Base-by-base conservation (phyloP, 2,329 filamentous ascomycete genomes). In the Fusarium udum region DNA sequence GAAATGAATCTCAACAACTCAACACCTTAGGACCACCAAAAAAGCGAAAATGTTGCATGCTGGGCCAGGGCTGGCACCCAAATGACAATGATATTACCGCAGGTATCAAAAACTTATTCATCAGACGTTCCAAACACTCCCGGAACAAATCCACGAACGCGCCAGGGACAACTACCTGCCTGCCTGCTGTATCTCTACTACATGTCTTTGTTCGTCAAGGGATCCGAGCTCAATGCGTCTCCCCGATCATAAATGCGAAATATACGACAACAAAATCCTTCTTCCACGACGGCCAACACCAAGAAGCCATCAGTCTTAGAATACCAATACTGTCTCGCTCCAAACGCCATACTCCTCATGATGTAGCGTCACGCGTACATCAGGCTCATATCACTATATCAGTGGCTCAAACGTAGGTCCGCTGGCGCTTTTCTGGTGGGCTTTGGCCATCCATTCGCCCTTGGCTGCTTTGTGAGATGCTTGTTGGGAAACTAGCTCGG, bases 371-470 rank as follows among this genome's bases (percentile, higher is more conserved):
- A 46, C 40, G 31, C 60, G 57, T 63, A 72, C 73, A 73, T 67
- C 63, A 67, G 46, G 62, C 67, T 59, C 70, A 71, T 43, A 63
- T 48, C 36, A 43, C 20, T 57, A 55, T 40, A 55, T 28, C 52
- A 31, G 31, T 34, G 39, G 32, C 56, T 77, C 57, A 78, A 22
- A 58, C 76, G 67, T 78, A 78, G 31, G 77, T 78, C 15, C 88
- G 82, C 74, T 88, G 87, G 56, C 88, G 82, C 79, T 89, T 89
- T 75, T 88, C 87, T 68, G 83, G 82, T 4, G 83, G 82, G 72
- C 85, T 85, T 76, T 85, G 84, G 36, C 80, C 78, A 46, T 83
- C 83, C 46, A 83, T 80, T 64, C 74, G 80, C 53, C 71, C 80
- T 26, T 77, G 74, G 46, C 56, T 75, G 15, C 62, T 52, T 61